These are phyloP conservation scores for Aquilaria yunnanensis DNA, from an alignment of 345 rosid genomes.

Conservation along the genomic window DNA sequence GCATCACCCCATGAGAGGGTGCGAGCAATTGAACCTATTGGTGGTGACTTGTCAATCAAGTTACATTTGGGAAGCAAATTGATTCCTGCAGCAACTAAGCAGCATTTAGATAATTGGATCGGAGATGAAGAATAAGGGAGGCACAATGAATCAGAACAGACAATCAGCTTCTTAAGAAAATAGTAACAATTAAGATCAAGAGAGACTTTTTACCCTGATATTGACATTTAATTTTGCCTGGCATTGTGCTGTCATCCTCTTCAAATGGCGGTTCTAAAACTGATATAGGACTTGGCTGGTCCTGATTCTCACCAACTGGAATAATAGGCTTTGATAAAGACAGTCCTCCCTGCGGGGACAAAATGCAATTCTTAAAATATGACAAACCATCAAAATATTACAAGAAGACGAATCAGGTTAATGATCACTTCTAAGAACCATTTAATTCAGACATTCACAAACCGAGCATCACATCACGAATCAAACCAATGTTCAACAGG, in stretches of 20 bases:
- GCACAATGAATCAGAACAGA: not conserved
- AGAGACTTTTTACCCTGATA: slow-evolving; percentile 29
- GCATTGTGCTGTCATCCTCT: slow-evolving; percentile 45
- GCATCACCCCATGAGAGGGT: slow-evolving; percentile 57
- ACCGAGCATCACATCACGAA: too few relatives aligned
- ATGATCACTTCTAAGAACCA: too few relatives aligned
- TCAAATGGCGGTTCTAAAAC: slow-evolving; percentile 70
- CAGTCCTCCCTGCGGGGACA: slow-evolving; percentile 43
- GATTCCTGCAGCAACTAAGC: slow-evolving; percentile 31
- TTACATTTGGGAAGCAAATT: slow-evolving; percentile 45
- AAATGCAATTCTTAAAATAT: slow-evolving; percentile 3
- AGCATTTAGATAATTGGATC: not conserved
- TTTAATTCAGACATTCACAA: too few relatives aligned
- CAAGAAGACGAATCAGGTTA: too few relatives aligned
- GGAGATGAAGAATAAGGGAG: not conserved
- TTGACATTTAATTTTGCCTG: slow-evolving; percentile 33
- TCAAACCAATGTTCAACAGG: too few relatives aligned
- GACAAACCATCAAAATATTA: too few relatives aligned
- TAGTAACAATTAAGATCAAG: not conserved
- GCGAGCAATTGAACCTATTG: slow-evolving; percentile 58
- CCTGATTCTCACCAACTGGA: slow-evolving; percentile 54
- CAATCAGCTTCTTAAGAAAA: not conserved
- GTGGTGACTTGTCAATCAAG: slow-evolving; percentile 78
- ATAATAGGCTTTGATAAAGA: slow-evolving; percentile 35
- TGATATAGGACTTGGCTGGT: slow-evolving; percentile 93